Evolutionary conservation across 108 stramenopile species (phyloP), one percentile per base, ranked within the genome.

Genomic region (Licmophora abbreviata): DNA sequence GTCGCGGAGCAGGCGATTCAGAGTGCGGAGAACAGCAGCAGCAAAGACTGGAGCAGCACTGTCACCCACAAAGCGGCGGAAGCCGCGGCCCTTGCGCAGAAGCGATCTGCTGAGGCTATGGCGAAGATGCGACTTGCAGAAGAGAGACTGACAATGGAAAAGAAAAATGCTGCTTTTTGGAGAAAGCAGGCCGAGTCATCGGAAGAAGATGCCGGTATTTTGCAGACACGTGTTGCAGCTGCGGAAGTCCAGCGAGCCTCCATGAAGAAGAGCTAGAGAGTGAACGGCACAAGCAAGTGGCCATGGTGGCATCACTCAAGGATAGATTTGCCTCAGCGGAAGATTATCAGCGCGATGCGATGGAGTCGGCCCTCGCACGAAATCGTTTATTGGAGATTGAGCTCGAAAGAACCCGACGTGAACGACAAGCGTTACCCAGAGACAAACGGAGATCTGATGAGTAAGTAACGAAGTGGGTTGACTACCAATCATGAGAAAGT

Each of bases 1-100:
- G 85, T 92, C 10, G 90, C 90, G 22, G 90, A 92, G 56, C 90
- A 92, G 61, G 90, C 90, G 27, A 92, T 92, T 54, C 90, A 92
- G 58, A 79, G 76, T 43, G 90, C 90, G n/a, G 90, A 92, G 56
- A 76, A 78, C 23, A 77, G 66, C 52, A 81, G 54, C 51, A 74
- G 69, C 52, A 67, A 64, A 52, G 90, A 92, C 44, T 92, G 90
- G 90, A 85, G 84, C 30, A 66, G 59, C 17, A 92, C 90, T 6
- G 90, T 92, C 4, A 92, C 90, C 0, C 90, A 92, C 69, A 87
- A 87, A 56, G 90, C 90, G 12, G 90, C 90, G 0, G 90, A 92
- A 63, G 90, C 90, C 11, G 90, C 90, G 10, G 90, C 90, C 9
- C 63, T 74, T 38, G 90, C 90, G 18, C 90, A 92, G 48, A 92